Evolutionary conservation across 192 early-diverging fungal genomes (phyloP).

Genomic region (Endogone sp.): DNA sequence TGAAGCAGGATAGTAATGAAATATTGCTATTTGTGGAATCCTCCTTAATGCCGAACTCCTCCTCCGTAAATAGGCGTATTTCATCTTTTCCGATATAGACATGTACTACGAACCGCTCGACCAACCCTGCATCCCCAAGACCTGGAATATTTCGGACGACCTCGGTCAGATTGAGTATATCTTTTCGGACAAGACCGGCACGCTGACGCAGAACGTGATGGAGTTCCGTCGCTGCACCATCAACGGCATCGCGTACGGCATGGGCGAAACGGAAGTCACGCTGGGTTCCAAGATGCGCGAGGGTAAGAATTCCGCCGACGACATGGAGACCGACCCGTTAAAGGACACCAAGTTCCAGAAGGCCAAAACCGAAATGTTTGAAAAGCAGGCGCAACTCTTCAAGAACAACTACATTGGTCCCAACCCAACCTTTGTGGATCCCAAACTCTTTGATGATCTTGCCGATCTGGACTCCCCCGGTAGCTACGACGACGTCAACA

Average conservation of each 20-base stretch:
- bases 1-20: neutral
- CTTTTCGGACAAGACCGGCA: constrained; percentile 97
- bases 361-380: constrained; percentile 49
- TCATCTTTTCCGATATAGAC: constrained; percentile 86
- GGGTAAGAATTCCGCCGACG: constrained; percentile 13
- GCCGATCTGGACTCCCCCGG: constrained; percentile 38
- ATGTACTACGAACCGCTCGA: constrained; percentile 83
- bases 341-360: constrained; percentile 17
- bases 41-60: neutral
- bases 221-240: constrained; percentile 91
- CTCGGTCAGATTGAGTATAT: constrained; percentile 95
- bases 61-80: constrained; percentile 62
- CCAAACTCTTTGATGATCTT: constrained; percentile 61
- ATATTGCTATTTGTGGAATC: too few species aligned
- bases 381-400: constrained; percentile 51
- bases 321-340: neutral
- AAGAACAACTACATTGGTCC: constrained; percentile 59
- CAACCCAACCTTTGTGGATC: constrained; percentile 68
- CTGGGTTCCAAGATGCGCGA: constrained; percentile 28
- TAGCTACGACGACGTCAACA: constrained; percentile 15
- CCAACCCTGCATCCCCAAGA: constrained; percentile 73
- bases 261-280: constrained; percentile 44
- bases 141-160: constrained; percentile 93
- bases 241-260: constrained; percentile 78
- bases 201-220: constrained; percentile 96